These are phyloP conservation scores for Apium graveolens DNA, from an alignment of 129 eudicot genomes.

Conservation along the genomic window DNA sequence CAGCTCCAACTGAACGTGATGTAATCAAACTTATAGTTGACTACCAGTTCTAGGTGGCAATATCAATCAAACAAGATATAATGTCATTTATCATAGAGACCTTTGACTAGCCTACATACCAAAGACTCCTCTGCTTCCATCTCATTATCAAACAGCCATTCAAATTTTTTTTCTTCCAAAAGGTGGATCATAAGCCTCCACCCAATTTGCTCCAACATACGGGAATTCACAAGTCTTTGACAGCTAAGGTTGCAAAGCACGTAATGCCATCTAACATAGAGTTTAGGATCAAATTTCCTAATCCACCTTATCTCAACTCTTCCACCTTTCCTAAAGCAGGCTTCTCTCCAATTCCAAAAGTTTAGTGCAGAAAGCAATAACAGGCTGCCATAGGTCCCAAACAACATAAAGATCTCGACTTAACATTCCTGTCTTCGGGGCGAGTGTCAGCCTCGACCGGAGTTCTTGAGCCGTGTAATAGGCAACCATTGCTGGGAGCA, in stretches of 20 bases:
- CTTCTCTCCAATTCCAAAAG: background rate
- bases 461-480: background rate
- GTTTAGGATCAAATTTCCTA: background rate
- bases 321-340: background rate
- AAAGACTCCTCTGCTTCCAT: background rate
- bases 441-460: background rate
- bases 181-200: background rate
- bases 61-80: background rate
- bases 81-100: background rate
- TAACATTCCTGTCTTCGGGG: background rate
- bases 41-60: background rate
- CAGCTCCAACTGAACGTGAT: background rate
- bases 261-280: background rate
- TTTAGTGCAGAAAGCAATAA: background rate
- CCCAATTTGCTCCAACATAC: background rate
- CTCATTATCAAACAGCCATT: background rate
- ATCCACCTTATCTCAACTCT: background rate
- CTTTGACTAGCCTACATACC: background rate
- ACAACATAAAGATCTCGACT: background rate
- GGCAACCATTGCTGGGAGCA: background rate
- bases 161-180: too few species aligned
- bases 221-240: background rate
- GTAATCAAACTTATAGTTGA: background rate
- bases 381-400: background rate
- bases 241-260: background rate